Percentiles rank a stretch among this genome's conserved stretches.
These are phyloP conservation scores for Metschnikowia colocasiae DNA, from an alignment of 805 yeast genomes.

Conservation along the genomic window DNA sequence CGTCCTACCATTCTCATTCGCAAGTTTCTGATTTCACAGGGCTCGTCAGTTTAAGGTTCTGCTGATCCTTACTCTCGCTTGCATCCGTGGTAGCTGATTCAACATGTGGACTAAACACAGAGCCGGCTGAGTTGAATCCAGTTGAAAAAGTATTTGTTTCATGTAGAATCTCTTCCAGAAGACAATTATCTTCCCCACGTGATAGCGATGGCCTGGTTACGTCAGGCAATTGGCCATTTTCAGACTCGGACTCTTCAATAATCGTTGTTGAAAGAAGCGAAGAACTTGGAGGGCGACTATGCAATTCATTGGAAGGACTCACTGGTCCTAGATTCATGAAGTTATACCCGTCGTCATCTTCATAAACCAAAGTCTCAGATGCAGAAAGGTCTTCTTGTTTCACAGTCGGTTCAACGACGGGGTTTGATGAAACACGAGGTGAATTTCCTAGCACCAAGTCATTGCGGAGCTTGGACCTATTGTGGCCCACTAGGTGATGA, in stretches of 20 bases:
- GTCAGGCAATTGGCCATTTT: slow-evolving; percentile 2
- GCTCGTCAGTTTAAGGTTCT: background rate
- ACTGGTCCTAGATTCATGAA: slow-evolving; percentile 8
- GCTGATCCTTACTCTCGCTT: background rate
- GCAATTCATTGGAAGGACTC: background rate
- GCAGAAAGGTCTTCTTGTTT: slow-evolving; percentile 6
- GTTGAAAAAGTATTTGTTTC: background rate
- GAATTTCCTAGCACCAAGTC: background rate
- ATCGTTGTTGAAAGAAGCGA: slow-evolving; percentile 13
- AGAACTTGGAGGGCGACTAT: background rate
- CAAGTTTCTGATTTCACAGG: background rate
- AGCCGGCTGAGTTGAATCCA: slow-evolving; percentile 2
- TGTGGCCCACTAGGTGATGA: background rate
- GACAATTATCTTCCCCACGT: background rate
- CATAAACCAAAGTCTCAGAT: slow-evolving; percentile 10
- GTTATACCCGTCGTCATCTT: slow-evolving; percentile 20
- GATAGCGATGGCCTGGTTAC: background rate
- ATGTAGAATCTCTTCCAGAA: background rate
- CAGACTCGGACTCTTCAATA: slow-evolving; percentile 16
- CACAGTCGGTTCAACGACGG: background rate
- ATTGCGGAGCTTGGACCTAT: background rate
- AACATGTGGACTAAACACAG: slow-evolving; percentile 1
- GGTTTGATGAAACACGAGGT: background rate
- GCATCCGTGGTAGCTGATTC: background rate
- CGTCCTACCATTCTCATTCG: background rate